These are phyloP conservation scores for Incumbomyces delicatus DNA, from an alignment of 2,329 filamentous ascomycete species.

Conservation along the genomic window DNA sequence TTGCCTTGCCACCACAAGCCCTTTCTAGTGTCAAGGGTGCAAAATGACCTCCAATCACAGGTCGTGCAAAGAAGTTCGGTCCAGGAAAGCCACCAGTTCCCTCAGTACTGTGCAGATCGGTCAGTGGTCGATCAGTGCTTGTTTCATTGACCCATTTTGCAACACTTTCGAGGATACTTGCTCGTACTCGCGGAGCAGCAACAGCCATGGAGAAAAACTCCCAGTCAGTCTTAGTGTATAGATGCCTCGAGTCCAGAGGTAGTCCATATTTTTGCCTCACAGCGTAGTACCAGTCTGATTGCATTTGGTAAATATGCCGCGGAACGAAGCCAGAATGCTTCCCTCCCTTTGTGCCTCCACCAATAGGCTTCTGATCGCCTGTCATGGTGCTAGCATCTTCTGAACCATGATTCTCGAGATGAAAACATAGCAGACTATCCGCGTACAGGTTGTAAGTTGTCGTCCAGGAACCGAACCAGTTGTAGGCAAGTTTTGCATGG, in stretches of 20 bases:
- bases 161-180: conserved; percentile 63
- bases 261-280: conserved; percentile 75
- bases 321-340: conserved; percentile 54
- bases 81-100: conserved; percentile 65
- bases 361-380: conserved; percentile 23
- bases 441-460: conserved; percentile 79
- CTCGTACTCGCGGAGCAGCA: conserved; percentile 52
- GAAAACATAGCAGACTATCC: conserved; percentile 72
- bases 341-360: conserved; percentile 24
- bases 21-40: conserved; percentile 72
- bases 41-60: conserved; percentile 79
- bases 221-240: conserved; percentile 87
- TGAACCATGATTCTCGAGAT: conserved; percentile 33
- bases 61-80: conserved; percentile 67
- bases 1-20: conserved; percentile 62
- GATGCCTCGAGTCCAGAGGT: conserved; percentile 69
- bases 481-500: conserved; percentile 70
- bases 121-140: conserved; percentile 62
- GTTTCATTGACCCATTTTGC: conserved; percentile 81
- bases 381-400: conserved; percentile 6
- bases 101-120: conserved; percentile 71
- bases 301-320: conserved; percentile 63
- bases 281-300: conserved; percentile 70
- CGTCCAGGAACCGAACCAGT: conserved; percentile 72
- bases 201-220: conserved; percentile 81